phyloP scores from a whole-genome alignment of 306 rosid genomes.

The Casuarina cunninghamiana region DNA sequence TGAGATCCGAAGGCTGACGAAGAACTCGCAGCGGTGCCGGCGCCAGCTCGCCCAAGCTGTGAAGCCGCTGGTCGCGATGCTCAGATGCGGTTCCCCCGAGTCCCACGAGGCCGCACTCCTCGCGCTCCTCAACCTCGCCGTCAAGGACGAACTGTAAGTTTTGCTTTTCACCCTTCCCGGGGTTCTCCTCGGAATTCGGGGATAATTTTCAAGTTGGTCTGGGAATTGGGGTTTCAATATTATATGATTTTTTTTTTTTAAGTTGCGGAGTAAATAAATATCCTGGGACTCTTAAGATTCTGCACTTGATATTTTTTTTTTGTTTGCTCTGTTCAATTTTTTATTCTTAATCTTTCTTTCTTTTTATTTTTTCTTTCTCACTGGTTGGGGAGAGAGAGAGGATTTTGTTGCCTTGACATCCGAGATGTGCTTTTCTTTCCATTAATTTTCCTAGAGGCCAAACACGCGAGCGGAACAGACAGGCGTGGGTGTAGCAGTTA shows the following conservation, averaged over 20 bases:
- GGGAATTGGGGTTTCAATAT: constrained; percentile 12
- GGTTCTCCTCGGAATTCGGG: not conserved
- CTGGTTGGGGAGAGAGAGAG: constrained; percentile 16
- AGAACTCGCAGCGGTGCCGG: constrained; percentile 84
- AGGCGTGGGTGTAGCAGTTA: not conserved
- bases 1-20: constrained; percentile 86
- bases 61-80: constrained; percentile 68
- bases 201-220: constrained; percentile 5
- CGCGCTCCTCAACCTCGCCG: constrained; percentile 96
- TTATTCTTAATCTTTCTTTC: not conserved
- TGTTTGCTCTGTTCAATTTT: not conserved
- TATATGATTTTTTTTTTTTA: not conserved
- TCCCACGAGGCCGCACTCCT: constrained; percentile 75
- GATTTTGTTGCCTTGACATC: not conserved
- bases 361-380: not conserved
- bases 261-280: not conserved
- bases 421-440: constrained; percentile 2
- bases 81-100: constrained; percentile 59
- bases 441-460: not conserved
- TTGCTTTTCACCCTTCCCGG: not conserved
- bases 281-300: constrained; percentile 27
- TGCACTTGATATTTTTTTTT: constrained; percentile 14
- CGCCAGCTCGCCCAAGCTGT: constrained; percentile 71
- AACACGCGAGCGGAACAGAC: not conserved
- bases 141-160: constrained; percentile 81